These are phyloP conservation scores for Ceratocystis ficicola DNA, from an alignment of 2,329 filamentous ascomycete genomes.

Conservation along the genomic window DNA sequence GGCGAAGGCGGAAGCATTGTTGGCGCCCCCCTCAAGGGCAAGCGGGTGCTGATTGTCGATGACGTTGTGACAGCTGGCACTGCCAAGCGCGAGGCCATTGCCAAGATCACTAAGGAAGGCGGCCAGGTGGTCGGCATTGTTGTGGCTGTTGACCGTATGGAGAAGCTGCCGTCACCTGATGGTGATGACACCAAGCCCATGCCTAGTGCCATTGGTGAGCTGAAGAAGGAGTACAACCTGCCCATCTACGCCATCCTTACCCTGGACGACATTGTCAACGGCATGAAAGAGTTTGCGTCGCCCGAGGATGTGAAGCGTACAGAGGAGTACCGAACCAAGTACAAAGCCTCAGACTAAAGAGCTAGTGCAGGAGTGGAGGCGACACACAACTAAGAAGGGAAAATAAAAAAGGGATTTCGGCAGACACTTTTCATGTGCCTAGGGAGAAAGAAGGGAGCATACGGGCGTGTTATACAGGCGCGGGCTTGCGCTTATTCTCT, in stretches of 20 bases:
- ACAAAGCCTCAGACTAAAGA: conserved; percentile 31
- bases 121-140: conserved; percentile 77
- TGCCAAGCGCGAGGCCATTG: conserved; percentile 82
- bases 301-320: conserved; percentile 53
- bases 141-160: conserved; percentile 76
- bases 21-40: conserved; percentile 70
- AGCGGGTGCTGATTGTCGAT: conserved; percentile 81
- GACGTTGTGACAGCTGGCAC: conserved; percentile 95
- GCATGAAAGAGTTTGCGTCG: conserved; percentile 49
- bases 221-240: conserved; percentile 70
- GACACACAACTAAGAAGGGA: no score
- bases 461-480: no score
- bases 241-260: conserved; percentile 75
- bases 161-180: conserved; percentile 57
- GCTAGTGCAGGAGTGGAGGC: no score
- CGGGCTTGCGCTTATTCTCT: no score
- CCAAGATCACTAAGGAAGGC: conserved; percentile 75
- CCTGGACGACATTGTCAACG: conserved; percentile 68
- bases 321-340: conserved; percentile 60
- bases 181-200: conserved; percentile 56
- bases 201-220: conserved; percentile 73
- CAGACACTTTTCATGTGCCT: no score
- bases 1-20: conserved; percentile 92
- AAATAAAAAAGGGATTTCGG: no score
- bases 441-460: no score